phyloP scores from a whole-genome alignment of 1,139 yeast species.

The Hyphopichia wangnamkhiaoensis region DNA sequence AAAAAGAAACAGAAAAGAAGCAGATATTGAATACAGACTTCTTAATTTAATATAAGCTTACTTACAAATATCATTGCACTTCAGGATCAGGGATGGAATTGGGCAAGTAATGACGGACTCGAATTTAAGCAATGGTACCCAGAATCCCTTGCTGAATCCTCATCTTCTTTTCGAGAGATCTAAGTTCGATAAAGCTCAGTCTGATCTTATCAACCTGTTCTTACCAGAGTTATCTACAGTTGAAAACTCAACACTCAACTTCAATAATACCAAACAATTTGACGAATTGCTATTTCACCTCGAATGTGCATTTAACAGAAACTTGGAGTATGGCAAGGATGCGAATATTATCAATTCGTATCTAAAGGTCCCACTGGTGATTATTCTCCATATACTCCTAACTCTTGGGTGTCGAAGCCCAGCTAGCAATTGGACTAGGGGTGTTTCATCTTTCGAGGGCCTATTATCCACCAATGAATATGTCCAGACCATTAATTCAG shows the following conservation, averaged over 20 bases:
- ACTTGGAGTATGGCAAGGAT: constrained; percentile 3
- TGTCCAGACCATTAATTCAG: constrained; percentile 18
- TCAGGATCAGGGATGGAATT: neutral
- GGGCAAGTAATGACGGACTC: neutral
- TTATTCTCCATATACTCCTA: constrained; percentile 29
- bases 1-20: neutral
- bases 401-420: constrained; percentile 33
- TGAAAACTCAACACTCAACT: constrained; percentile 17
- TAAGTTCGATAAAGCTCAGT: constrained; percentile 14
- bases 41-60: too few species aligned
- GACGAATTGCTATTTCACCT: constrained; percentile 31
- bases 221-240: constrained; percentile 22
- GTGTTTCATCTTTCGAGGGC: constrained; percentile 16
- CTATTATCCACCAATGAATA: constrained; percentile 21
- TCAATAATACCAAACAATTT: constrained; percentile 28
- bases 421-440: constrained; percentile 25
- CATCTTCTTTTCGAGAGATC: constrained; percentile 1
- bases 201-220: constrained; percentile 22
- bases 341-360: neutral
- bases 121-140: neutral
- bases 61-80: too few species aligned
- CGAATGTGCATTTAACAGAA: constrained; percentile 18
- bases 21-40: too few species aligned
- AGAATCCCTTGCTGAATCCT: neutral
- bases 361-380: constrained; percentile 22